Evolutionary conservation across 2,329 filamentous ascomycete genomes (phyloP).

Genomic region (Exserohilum rostratum): DNA sequence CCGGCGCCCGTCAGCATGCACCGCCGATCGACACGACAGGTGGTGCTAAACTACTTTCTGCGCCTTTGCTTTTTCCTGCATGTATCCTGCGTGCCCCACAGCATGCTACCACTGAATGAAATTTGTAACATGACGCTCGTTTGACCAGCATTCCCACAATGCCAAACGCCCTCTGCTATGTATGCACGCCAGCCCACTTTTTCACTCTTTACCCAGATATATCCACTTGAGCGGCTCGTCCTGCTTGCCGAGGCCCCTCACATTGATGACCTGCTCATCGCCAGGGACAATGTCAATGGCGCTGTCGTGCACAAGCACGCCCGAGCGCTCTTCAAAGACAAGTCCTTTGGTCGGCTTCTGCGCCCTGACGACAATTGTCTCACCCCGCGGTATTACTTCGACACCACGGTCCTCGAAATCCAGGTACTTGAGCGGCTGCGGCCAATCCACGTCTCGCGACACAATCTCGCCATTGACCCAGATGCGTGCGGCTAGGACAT

Average conservation of each 20-base stretch:
- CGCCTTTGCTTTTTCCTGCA: too few relatives aligned
- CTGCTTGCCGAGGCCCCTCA: slow-evolving; percentile 49
- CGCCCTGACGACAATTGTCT: slow-evolving; percentile 54
- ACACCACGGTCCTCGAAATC: slow-evolving; percentile 59
- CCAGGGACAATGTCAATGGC: slow-evolving; percentile 65
- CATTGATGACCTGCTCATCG: slow-evolving; percentile 58
- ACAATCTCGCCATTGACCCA: slow-evolving; percentile 60
- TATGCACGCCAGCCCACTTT: slow-evolving; percentile 1
- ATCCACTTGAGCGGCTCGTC: slow-evolving; percentile 53
- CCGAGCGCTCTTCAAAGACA: slow-evolving; percentile 65
- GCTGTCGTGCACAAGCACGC: slow-evolving; percentile 61
- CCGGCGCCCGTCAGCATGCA: neutral
- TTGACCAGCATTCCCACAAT: neutral
- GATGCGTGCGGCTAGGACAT: slow-evolving; percentile 61
- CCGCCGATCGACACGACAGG: too few relatives aligned
- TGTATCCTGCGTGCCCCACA: too few relatives aligned
- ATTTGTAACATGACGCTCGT: slow-evolving; percentile 13
- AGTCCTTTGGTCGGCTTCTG: slow-evolving; percentile 63
- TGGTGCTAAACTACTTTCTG: too few relatives aligned
- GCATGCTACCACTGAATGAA: too few relatives aligned
- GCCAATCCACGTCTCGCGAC: slow-evolving; percentile 65
- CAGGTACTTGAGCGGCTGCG: slow-evolving; percentile 66
- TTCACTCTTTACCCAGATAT: slow-evolving; percentile 51
- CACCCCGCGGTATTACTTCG: slow-evolving; percentile 49
- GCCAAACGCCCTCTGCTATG: too few relatives aligned